Conservation (phyloP, 2,329 filamentous ascomycete genomes). For the Pyricularia sp. region DNA sequence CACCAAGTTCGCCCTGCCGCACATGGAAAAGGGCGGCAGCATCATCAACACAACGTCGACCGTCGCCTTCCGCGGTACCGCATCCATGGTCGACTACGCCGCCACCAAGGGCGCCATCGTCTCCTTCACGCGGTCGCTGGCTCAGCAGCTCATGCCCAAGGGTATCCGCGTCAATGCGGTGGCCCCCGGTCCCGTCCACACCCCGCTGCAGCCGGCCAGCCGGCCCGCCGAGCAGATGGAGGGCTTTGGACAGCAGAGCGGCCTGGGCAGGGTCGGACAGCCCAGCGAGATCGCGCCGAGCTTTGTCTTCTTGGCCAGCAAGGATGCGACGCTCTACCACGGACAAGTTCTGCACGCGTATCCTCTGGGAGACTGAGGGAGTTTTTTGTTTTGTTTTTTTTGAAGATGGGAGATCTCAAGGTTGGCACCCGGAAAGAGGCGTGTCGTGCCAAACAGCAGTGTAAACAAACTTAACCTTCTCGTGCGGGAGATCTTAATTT, state of each 20-base stretch:
- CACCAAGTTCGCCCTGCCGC: conserved; percentile 40
- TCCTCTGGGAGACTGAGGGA: conserved; percentile 22
- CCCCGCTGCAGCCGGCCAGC: conserved; percentile 28
- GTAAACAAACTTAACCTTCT: neutral
- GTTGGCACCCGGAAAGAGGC: neutral
- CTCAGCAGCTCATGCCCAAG: conserved; percentile 37
- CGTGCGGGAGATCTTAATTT: too few relatives aligned
- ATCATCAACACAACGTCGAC: conserved; percentile 83
- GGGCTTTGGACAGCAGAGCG: conserved; percentile 24
- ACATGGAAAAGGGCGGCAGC: conserved; percentile 25
- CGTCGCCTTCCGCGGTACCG: conserved; percentile 49
- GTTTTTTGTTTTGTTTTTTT: too few relatives aligned
- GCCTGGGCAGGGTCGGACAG: conserved; percentile 26
- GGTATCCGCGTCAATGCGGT: conserved; percentile 42
- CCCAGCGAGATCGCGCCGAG: conserved; percentile 30
- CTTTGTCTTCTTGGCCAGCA: conserved; percentile 25
- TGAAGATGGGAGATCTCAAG: neutral
- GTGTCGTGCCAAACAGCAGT: neutral
- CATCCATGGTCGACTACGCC: conserved; percentile 38
- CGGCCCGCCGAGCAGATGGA: conserved; percentile 30
- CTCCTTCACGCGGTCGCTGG: conserved; percentile 39
- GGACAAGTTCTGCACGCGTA: conserved; percentile 27
- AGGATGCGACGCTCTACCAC: conserved; percentile 25
- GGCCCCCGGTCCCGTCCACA: conserved; percentile 29
- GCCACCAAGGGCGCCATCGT: conserved; percentile 46